These are phyloP conservation scores for Penicillium sp. DNA, from an alignment of 2,329 filamentous ascomycete species.

Conservation along the genomic window DNA sequence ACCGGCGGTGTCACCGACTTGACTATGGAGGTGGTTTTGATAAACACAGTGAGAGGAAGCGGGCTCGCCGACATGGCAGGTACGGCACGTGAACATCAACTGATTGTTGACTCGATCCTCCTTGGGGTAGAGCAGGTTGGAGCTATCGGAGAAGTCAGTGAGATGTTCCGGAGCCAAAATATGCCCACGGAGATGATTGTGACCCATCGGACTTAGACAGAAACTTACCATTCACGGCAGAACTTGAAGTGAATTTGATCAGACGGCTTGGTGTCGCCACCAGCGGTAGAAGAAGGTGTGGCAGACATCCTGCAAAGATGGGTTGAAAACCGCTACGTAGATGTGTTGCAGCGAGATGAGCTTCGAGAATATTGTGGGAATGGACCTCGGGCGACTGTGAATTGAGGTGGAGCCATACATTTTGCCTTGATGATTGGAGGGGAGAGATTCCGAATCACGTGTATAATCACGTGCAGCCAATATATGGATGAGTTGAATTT, in stretches of 20 bases:
- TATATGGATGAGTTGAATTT: too few relatives aligned
- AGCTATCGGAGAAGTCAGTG: slow-evolving; percentile 51
- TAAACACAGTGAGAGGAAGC: slow-evolving; percentile 89
- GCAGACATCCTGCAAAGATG: slow-evolving; percentile 35
- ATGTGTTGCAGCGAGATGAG: too few relatives aligned
- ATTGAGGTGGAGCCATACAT: too few relatives aligned
- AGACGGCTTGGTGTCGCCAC: slow-evolving; percentile 38
- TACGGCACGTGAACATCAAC: slow-evolving; percentile 93
- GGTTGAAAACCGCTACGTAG: too few relatives aligned
- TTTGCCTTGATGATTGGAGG: too few relatives aligned
- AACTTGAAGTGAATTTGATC: slow-evolving; percentile 95
- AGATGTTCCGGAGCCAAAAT: background rate
- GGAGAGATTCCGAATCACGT: too few relatives aligned
- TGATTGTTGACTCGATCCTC: slow-evolving; percentile 82
- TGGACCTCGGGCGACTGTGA: background rate
- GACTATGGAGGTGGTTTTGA: slow-evolving; percentile 88
- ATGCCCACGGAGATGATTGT: background rate
- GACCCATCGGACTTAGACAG: background rate
- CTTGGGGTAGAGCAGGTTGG: slow-evolving; percentile 96
- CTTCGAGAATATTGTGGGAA: background rate
- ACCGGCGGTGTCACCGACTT: slow-evolving; percentile 90
- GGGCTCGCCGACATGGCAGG: slow-evolving; percentile 85
- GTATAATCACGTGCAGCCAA: too few relatives aligned
- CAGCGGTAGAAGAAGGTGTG: slow-evolving; percentile 43
- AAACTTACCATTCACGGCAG: slow-evolving; percentile 83